Base-by-base conservation (phyloP, 805 yeast genomes). In the Barnettozyma sucrosica region DNA sequence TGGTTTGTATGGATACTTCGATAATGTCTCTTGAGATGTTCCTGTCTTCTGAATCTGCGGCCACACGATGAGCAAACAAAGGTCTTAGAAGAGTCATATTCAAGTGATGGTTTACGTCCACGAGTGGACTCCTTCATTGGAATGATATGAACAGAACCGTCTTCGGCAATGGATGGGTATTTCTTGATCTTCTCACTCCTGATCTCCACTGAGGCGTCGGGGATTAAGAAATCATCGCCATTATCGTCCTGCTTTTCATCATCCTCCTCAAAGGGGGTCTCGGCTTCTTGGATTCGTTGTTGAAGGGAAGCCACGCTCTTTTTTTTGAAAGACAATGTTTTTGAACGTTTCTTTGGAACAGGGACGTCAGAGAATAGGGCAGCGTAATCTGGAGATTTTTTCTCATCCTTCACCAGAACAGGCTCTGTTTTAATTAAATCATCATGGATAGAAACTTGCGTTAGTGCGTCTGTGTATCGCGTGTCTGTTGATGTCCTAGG, bases 11-110 rank as follows among this genome's bases (percentile, higher is more conserved):
- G 93, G 50, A 85, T 69, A 18, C 88, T 80, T 49, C 90, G 68
- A 60, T 81, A 77, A 57, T 85, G 93, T 50, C 93, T 72, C 61
- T 82, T 83, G 55, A 85, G 66, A 63, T 85, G 93, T 58, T 85
- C 93, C 61, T 83, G 88, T 55, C 93, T 72, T 59, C 82, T 80
- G 66, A 85, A 85, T 41, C 77, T 62, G 54, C 90, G 72, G 42
- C 76, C 71, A 62, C 92, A 84, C 57, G 72, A 75, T 28, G 76
- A 76, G 62, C 90, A 84, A 26, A 76, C 76, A 59, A 75, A 83
- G 37, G 79, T 79, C 63, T 82, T 82, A 10, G 74, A 44, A 7
- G 62, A 57, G 56, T 80, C 86, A 18, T 77, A 80, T 43, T 75
- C 77, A 51, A 75, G 66, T 37, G 81, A 76, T 21, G 84, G 86